phyloP scores from a whole-genome alignment of 345 rosid genomes.

The Litchi chinensis region DNA sequence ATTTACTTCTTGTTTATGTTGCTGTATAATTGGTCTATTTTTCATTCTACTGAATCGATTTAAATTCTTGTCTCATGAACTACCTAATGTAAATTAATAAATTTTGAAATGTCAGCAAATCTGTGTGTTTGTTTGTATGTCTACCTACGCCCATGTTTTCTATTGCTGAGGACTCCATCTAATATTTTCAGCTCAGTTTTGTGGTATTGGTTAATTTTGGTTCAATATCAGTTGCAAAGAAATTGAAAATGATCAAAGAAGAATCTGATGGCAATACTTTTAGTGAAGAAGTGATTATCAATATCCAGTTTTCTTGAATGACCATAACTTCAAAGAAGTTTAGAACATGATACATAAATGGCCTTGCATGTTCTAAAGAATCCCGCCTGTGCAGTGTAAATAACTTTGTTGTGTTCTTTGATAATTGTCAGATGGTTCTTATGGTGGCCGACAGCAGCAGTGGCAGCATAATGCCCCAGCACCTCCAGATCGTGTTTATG shows the following conservation, averaged over 20 bases:
- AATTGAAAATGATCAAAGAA: background rate
- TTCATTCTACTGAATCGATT: background rate
- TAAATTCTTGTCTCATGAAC: background rate
- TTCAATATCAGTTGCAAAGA: background rate
- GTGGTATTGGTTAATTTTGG: background rate
- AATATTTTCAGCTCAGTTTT: conserved; percentile 5
- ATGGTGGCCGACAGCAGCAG: conserved; percentile 55
- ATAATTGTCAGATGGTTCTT: conserved; percentile 48
- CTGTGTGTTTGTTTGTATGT: background rate
- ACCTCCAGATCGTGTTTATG: conserved; percentile 38
- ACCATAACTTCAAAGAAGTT: background rate
- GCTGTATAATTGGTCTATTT: background rate
- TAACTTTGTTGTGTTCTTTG: background rate
- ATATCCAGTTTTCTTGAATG: background rate
- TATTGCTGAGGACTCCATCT: background rate
- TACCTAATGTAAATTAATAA: background rate
- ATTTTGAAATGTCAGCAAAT: background rate
- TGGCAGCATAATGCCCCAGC: conserved; percentile 68
- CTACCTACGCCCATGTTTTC: background rate
- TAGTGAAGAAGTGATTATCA: background rate
- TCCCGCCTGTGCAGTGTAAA: background rate
- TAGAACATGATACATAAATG: background rate
- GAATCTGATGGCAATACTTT: background rate
- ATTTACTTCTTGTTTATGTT: background rate
- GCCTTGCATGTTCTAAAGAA: background rate